Conservation (phyloP, 768 basidiomycete genomes). For the Lactarius quietus region DNA sequence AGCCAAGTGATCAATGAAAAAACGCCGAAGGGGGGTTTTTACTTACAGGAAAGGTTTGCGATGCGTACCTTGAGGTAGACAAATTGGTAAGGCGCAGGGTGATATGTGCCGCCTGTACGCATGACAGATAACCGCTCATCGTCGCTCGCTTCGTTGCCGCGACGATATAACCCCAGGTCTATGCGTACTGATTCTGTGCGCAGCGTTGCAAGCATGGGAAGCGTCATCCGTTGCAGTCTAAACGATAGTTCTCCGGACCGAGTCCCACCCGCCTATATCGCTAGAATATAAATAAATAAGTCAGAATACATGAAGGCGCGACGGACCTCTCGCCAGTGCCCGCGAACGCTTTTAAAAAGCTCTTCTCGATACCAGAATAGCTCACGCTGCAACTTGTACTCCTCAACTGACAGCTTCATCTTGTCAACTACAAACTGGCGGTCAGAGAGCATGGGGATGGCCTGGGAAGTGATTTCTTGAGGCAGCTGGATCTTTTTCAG, state of each 20-base stretch:
- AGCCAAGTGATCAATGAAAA: neutral
- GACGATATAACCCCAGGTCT: conserved; percentile 35
- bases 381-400: conserved; percentile 66
- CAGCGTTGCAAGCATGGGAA: conserved; percentile 75
- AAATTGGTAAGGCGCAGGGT: conserved; percentile 57
- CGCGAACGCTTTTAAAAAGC: conserved; percentile 63
- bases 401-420: conserved; percentile 53
- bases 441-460: conserved; percentile 83
- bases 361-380: conserved; percentile 97
- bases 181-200: conserved; percentile 65
- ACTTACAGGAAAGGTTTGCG: conserved; percentile 66
- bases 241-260: conserved; percentile 76
- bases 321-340: conserved; percentile 84
- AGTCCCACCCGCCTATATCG: conserved; percentile 65
- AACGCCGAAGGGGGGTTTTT: neutral
- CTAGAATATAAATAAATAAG: neutral
- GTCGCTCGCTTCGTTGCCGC: conserved; percentile 20
- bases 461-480: conserved; percentile 50
- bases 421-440: conserved; percentile 89
- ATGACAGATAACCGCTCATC: conserved; percentile 25
- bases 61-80: conserved; percentile 55
- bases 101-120: conserved; percentile 42
- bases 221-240: conserved; percentile 70
- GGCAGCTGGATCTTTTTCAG: conserved; percentile 66
- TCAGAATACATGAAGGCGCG: neutral